Base-by-base conservation (phyloP, 1,284 basidiomycete genomes). In the Ustilago cynodontis region DNA sequence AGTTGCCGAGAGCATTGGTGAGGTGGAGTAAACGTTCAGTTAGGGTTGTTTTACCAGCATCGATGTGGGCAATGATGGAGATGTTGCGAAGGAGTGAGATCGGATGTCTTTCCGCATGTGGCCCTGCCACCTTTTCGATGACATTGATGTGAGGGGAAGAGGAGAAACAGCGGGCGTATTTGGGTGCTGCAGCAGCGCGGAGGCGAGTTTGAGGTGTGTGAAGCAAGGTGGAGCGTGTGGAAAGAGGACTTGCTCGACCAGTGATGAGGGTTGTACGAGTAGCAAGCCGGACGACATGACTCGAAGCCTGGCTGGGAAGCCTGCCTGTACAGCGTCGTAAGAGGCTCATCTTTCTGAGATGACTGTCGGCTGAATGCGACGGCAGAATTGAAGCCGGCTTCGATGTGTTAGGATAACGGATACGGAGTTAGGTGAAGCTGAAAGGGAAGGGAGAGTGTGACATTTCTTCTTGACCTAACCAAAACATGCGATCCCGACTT, bases 41-140 rank as follows among this genome's bases (percentile, higher is more conserved):
- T 39, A 95, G 87, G 2, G 93, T 95, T 0, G 93, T 95, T 87
- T 95, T 95, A 53, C 93, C 93, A 5, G 94, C 94, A 86, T 95
- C 93, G 45, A 71, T 73, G 58, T 71, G 77, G 20, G 73, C 57
- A 47, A 79, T 69, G 59, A 83, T 75, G 28, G 78, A 82, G 61
- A 78, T 71, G 61, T 76, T 80, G 53, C 84, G 81, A 1, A 83
- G 57, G 1, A 52, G 41, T 33, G 65, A 33, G 33, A 69, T 65
- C 1, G 69, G 65, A 28, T 72, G 69, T 28, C 45, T 66, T 45
- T 77, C 74, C 2, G 74, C 59, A 39, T 72, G 65, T 4, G 74
- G 70, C 3, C 59, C 56, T 11, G 45, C 3, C 0, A 35, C 0
- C 10, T 39, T 3, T 3, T 62, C 59, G 1, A n/a, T n/a, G n/a